These are phyloP conservation scores for Lactarius evosmus DNA, from an alignment of 768 basidiomycete genomes.

Conservation along the genomic window DNA sequence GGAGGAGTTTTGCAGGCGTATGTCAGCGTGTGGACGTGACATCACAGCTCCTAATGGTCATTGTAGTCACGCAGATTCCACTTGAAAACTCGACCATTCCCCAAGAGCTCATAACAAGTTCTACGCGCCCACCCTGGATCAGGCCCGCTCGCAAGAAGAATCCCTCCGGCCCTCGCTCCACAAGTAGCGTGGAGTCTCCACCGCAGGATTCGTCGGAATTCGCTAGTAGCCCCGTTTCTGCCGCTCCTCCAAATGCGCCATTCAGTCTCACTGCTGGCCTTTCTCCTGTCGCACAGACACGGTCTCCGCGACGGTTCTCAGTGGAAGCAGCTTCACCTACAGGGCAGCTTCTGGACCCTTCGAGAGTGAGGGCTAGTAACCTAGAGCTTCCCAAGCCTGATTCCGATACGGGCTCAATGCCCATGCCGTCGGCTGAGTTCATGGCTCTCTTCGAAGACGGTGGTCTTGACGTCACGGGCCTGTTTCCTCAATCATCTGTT, in stretches of 20 bases:
- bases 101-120: conserved; percentile 47
- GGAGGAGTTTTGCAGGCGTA: conserved; percentile 92
- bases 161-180: conserved; percentile 45
- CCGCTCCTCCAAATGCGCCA: background rate
- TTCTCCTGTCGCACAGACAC: background rate
- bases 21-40: conserved; percentile 41
- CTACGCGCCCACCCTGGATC: conserved; percentile 77
- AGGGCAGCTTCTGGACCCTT: conserved; percentile 10
- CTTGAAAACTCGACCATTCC: conserved; percentile 62
- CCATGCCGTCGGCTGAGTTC: conserved; percentile 16
- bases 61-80: conserved; percentile 77
- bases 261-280: background rate
- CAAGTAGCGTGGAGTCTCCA: conserved; percentile 22
- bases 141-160: conserved; percentile 83
- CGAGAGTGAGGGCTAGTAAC: background rate
- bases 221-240: background rate
- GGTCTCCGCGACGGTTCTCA: conserved; percentile 1
- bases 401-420: background rate
- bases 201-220: conserved; percentile 23
- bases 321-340: background rate
- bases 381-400: conserved; percentile 1
- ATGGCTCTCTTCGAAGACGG: conserved; percentile 23
- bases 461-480: conserved; percentile 5
- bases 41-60: background rate
- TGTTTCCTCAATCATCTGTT: conserved; percentile 6